Percentiles rank a stretch among this genome's conserved stretches.
Conservation (phyloP, 140 eudicot species). For the Anethum foeniculum region DNA sequence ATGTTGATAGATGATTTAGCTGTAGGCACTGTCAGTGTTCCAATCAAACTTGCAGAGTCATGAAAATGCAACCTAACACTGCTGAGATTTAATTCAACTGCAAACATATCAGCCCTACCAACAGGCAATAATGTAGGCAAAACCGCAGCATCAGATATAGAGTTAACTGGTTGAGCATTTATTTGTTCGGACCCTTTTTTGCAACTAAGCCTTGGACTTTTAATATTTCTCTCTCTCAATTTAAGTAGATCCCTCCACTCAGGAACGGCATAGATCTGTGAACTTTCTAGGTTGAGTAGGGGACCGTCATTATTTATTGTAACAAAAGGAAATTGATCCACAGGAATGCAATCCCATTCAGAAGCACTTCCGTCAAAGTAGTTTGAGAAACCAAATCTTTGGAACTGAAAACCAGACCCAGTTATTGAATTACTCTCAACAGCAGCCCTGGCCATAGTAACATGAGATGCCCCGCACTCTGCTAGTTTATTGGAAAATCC, state of each 20-base stretch:
- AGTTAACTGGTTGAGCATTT: conserved; percentile 15
- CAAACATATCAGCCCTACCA: conserved; percentile 15
- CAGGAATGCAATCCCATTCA: conserved; percentile 49
- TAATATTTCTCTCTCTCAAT: conserved; percentile 26
- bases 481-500: conserved; percentile 51
- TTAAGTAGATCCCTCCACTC: conserved; percentile 43
- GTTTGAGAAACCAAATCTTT: conserved; percentile 55
- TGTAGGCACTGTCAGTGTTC: conserved; percentile 44
- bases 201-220: conserved; percentile 24
- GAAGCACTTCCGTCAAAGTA: conserved; percentile 28
- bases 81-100: conserved; percentile 38
- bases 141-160: conserved; percentile 11
- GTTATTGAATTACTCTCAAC: conserved; percentile 21
- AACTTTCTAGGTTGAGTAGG: conserved; percentile 37
- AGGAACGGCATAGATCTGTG: conserved; percentile 33
- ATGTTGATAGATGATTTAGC: conserved; percentile 40
- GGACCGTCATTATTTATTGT: conserved; percentile 37
- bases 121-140: conserved; percentile 7
- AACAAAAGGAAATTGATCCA: conserved; percentile 55
- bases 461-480: conserved; percentile 23
- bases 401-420: conserved; percentile 33
- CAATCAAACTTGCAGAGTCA: conserved; percentile 66
- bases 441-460: conserved; percentile 20
- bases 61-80: conserved; percentile 61
- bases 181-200: conserved; percentile 24